Evolutionary conservation across 495 filamentous ascomycete genomes (phyloP), one percentile per base, ranked within the genome.

Genomic region (Usnea hakonensis): DNA sequence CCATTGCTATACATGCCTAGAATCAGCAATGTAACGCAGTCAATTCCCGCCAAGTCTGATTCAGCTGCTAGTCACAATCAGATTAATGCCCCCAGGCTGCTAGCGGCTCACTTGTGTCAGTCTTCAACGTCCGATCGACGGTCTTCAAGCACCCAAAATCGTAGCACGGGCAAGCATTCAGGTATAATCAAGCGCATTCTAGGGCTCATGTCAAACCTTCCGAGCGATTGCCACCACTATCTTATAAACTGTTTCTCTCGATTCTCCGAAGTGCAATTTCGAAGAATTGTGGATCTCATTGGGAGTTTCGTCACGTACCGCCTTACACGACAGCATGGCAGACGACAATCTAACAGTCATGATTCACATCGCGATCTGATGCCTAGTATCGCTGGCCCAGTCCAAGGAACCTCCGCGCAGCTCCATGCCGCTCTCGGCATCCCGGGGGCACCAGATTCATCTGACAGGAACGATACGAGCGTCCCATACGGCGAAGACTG

Each of bases 191-290:
- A 96, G 69, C 82, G 92, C 52, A 87, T 95, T 55, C 69, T 96
- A 28, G 92, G 92, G 9, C 72, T 96, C 33, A 63, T 96, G 48
- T 86, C 90, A 4, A 90, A 95, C 72, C 72, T 88, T 17, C 80
- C 90, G 0, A 84, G 82, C 68, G 82, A 87, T 46, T 91, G 88
- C 67, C 91, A 96, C 69, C 87, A 87, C 58, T 85, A 89, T 64
- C 73, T 96, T n/a, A 81, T 93, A n/a, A 83, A 81, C 19, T 96
- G 90, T 91, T 85, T 95, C 65, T 84, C 89, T 40, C 82, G 87
- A 53, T 87, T 87, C 63, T 82, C 90, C 5, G 80, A 86, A 38
- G 67, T 75, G 30, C 83, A 85, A 21, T 90, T 96, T 63, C 79
- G 88, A 60, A 83, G 79, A 58, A 73, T 84, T 28, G 90, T 95